Conservation (phyloP, 768 basidiomycete genomes). For the Suillus variegatus region DNA sequence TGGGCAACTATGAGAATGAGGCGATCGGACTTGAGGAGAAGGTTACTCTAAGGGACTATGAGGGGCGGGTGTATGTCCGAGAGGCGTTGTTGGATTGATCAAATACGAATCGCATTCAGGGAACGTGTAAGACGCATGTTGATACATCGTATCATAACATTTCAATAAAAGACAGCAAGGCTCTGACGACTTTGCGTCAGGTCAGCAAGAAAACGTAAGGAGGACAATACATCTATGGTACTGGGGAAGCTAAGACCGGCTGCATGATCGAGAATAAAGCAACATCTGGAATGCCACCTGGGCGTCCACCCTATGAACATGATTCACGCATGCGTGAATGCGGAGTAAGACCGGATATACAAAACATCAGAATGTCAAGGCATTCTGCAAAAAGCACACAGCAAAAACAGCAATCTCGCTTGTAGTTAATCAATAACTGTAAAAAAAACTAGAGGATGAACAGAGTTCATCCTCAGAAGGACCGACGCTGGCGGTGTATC, state of each 20-base stretch:
- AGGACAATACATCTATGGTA: not conserved
- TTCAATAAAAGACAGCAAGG: not conserved
- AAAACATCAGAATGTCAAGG: not conserved
- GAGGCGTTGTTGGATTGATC: conserved; percentile 2
- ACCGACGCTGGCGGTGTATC: conserved; percentile 4
- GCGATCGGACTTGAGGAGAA: conserved; percentile 7
- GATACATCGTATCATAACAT: not conserved
- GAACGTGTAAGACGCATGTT: not conserved
- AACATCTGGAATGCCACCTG: conserved; percentile 2
- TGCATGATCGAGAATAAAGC: conserved; percentile 18
- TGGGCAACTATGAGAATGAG: conserved; percentile 27
- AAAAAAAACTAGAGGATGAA: conserved; percentile 5
- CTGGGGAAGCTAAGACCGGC: not conserved
- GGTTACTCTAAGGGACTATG: conserved; percentile 27
- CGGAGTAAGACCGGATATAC: not conserved
- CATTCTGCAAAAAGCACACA: not conserved
- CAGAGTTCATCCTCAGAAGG: conserved; percentile 1
- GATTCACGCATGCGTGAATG: conserved; percentile 2
- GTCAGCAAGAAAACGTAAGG: not conserved
- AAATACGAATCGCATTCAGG: not conserved
- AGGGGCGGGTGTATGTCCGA: conserved; percentile 29
- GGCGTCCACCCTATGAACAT: not conserved
- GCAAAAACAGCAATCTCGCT: not conserved
- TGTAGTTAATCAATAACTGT: conserved; percentile 14
- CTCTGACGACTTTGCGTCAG: not conserved